Base-by-base conservation (phyloP, 306 rosid species). In the Bauhinia variegata region DNA sequence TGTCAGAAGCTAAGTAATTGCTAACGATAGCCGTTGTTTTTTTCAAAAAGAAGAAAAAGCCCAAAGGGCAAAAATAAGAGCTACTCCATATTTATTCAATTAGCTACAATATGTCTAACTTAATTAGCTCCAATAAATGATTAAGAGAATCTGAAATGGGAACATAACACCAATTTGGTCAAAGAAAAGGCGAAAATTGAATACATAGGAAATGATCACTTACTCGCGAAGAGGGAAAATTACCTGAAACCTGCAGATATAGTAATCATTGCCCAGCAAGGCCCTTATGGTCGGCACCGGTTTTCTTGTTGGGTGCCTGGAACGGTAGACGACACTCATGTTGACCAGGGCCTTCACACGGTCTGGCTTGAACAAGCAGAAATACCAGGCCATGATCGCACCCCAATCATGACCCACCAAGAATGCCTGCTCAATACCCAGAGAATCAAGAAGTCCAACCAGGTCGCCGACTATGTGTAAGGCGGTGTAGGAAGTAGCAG, bases 341-440 rank as follows among this genome's bases (percentile, higher is more conserved):
- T 89, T 89, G 62, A 89, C 96, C 70, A 89, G 65, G 61, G 89
- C 87, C 43, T 82, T 87, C 1, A 87, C 72, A 6, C 89, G 82
- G 13, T 87, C 90, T 0, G 93, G 89, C 59, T 76, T 75, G 34
- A 87, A 43, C 57, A 84, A 65, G 61, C 89, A 72, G 68, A 87
- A 82, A 60, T 81, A 67, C 90, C 93, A 87, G 7, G 93, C 88
- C 7, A 84, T 55, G 49, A 61, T 54, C 43, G 93, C 93, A 5
- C 93, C 93, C 82, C 84, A 87, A 52, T 87, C 93, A 54, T 87
- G 93, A 13, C 84, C 96, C 19, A 84, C 92, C 71, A 89, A 41
- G 72, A 86, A 84, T n/a, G 82, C 88, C 46, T 70, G 72, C 1
- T 83, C 88, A 2, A 84, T 38, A 0, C 78, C 67, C 63, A 86